Percentiles rank a stretch among this genome's conserved stretches.
These are phyloP conservation scores for Persicaria tinctoria DNA, from an alignment of 148 eudicot genomes.

Conservation along the genomic window DNA sequence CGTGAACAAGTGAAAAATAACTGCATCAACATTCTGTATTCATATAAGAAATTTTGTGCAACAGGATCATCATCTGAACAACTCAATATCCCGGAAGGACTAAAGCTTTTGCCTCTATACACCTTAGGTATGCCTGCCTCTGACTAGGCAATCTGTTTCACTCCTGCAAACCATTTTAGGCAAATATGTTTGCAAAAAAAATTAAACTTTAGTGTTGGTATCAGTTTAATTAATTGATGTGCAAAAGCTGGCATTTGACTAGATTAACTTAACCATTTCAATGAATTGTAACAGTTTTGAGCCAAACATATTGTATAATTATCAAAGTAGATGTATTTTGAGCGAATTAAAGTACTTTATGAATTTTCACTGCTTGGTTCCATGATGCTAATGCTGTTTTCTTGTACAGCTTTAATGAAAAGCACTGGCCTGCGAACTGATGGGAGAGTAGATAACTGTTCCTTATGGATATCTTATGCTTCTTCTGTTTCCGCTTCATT, in stretches of 20 bases:
- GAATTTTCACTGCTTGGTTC: background rate
- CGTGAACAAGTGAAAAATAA: slow-evolving; percentile 73
- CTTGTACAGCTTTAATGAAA: slow-evolving; percentile 65
- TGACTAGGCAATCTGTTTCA: background rate
- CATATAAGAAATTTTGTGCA: slow-evolving; percentile 89
- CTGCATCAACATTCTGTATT: slow-evolving; percentile 67
- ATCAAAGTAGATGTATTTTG: no score
- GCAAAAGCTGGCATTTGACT: background rate
- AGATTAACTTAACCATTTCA: background rate
- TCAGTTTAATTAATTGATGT: background rate
- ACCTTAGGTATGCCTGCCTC: slow-evolving; percentile 60
- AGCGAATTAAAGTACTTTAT: no score
- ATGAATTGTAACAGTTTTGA: background rate
- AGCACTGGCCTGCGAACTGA: slow-evolving; percentile 72
- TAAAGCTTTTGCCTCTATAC: slow-evolving; percentile 83
- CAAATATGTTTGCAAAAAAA: background rate
- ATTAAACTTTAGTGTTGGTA: no score
- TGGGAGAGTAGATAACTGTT: slow-evolving; percentile 79
- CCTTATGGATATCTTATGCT: slow-evolving; percentile 76
- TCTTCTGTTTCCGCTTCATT: slow-evolving; percentile 68
- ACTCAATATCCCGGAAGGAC: slow-evolving; percentile 95
- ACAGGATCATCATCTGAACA: slow-evolving; percentile 79
- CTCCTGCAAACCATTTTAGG: background rate
- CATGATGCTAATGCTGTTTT: background rate
- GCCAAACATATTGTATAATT: background rate